phyloP scores from a whole-genome alignment of 1,284 basidiomycete species.

The Cryptococcus sp. region DNA sequence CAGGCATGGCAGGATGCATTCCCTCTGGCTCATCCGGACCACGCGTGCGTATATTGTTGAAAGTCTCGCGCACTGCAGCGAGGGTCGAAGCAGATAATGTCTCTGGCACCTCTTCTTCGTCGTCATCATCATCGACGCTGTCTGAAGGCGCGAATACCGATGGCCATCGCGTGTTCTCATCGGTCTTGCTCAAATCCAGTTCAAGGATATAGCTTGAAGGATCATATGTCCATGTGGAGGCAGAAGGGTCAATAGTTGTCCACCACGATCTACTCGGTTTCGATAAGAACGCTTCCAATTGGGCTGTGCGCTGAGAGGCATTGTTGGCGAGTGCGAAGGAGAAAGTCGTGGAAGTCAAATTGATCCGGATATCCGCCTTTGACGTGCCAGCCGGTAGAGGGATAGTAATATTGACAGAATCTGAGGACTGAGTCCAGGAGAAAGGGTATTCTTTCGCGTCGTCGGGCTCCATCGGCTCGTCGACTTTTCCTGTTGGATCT shows the following conservation, averaged over 20 bases:
- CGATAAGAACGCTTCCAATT: slow-evolving; percentile 60
- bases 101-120: slow-evolving; percentile 73
- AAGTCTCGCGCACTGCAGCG: slow-evolving; percentile 68
- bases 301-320: slow-evolving; percentile 58
- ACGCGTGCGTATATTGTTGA: slow-evolving; percentile 32
- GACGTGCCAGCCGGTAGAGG: slow-evolving; percentile 70
- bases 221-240: slow-evolving; percentile 87
- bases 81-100: slow-evolving; percentile 83
- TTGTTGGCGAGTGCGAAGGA: slow-evolving; percentile 59
- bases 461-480: slow-evolving; percentile 14
- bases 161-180: slow-evolving; percentile 78
- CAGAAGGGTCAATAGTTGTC: slow-evolving; percentile 68
- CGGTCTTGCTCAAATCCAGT: slow-evolving; percentile 79
- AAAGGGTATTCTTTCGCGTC: slow-evolving; percentile 62
- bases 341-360: slow-evolving; percentile 66
- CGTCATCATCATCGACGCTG: slow-evolving; percentile 43
- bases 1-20: slow-evolving; percentile 41
- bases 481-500: not conserved
- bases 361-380: slow-evolving; percentile 66
- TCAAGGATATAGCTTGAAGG: slow-evolving; percentile 68
- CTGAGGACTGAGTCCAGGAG: slow-evolving; percentile 85
- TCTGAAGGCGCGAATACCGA: slow-evolving; percentile 65
- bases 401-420: slow-evolving; percentile 78
- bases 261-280: slow-evolving; percentile 65
- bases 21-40: slow-evolving; percentile 30